Evolutionary conservation across 2,329 filamentous ascomycete species (phyloP), one percentile per base, ranked within the genome.

Genomic region (Shiraia bambusicola): DNA sequence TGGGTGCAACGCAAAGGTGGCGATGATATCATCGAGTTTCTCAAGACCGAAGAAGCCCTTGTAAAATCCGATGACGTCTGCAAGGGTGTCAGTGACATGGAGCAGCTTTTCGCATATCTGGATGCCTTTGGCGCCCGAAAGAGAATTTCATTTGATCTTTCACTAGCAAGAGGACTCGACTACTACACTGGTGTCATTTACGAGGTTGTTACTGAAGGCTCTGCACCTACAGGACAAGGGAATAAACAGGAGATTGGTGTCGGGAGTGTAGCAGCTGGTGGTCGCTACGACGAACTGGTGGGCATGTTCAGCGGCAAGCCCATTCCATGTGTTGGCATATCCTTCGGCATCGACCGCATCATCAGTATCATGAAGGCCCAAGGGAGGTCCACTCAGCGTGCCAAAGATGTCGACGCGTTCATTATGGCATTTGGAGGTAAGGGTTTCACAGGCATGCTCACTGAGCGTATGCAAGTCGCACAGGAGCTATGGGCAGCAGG

Each of bases 391-490:
- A 78, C 73, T 40, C 69, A 76, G 14, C 76, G 87, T 50, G 77
- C 78, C 51, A 89, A 84, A 61, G 87, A 93, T 57, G 85, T 91
- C 2, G 91, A 97, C 63, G 90, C 91, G 32, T 96, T 83, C 70
- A 86, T 97, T 61, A 97, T 97, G 90, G 90, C 90, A 0, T 90
- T 96, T 62, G 91, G 89, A 60, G 87, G 88, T 38, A 92, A 91
- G 71, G 87, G 84, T 14, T 92, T 91, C 69, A 85, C 79, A 12
- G 89, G 88, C 32, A 76, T 94, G 50, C 72, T 95, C 40, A 82
- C 83, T 54, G 87, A 96, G 75, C 86, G 92, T 52, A 91, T 96
- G 82, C 75, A 82, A 17, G 79, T 97, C 27, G 84, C 85, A 45
- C 79, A 82, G 52, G 77, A 77, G 52, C 75, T 97, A 35, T 94